These are phyloP conservation scores for Cladophialophora psammophila DNA, from an alignment of 2,329 filamentous ascomycete species.

Conservation along the genomic window DNA sequence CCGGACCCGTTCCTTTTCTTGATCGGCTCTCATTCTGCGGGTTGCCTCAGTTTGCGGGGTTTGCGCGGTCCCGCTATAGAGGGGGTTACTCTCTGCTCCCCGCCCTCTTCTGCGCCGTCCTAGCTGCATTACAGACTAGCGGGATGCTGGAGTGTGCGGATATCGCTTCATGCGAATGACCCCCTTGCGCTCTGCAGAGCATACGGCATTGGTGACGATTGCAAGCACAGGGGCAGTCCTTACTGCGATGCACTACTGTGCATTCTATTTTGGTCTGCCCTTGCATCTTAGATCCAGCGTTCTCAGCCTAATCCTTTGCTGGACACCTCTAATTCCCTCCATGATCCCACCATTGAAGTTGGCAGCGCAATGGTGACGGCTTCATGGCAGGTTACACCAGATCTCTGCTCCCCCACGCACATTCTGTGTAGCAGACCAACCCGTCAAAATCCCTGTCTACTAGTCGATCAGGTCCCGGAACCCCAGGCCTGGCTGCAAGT, in stretches of 20 bases:
- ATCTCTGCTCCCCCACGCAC: constrained; percentile 12
- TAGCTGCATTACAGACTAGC: not conserved
- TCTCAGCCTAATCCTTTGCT: not conserved
- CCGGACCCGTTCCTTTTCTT: not conserved
- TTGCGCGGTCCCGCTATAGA: constrained; percentile 11
- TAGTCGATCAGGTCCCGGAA: constrained; percentile 13
- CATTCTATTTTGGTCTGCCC: not conserved
- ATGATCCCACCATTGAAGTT: constrained; percentile 1
- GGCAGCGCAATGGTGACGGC: constrained; percentile 5
- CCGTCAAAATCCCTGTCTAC: constrained; percentile 7
- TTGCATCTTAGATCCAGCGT: not conserved
- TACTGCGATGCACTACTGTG: not conserved
- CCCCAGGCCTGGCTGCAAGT: constrained; percentile 1
- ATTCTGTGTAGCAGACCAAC: constrained; percentile 7
- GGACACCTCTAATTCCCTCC: not conserved
- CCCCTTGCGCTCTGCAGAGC: not conserved
- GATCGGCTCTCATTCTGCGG: not conserved
- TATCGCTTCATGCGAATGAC: not conserved
- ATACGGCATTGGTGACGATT: not conserved
- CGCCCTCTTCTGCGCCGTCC: not conserved
- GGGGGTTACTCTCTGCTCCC: not conserved
- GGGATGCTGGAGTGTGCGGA: not conserved
- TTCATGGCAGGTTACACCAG: constrained; percentile 25
- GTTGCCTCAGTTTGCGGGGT: constrained; percentile 4
- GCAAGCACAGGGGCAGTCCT: not conserved